phyloP scores from a whole-genome alignment of 2,329 filamentous ascomycete genomes.

The Fusarium redolens region DNA sequence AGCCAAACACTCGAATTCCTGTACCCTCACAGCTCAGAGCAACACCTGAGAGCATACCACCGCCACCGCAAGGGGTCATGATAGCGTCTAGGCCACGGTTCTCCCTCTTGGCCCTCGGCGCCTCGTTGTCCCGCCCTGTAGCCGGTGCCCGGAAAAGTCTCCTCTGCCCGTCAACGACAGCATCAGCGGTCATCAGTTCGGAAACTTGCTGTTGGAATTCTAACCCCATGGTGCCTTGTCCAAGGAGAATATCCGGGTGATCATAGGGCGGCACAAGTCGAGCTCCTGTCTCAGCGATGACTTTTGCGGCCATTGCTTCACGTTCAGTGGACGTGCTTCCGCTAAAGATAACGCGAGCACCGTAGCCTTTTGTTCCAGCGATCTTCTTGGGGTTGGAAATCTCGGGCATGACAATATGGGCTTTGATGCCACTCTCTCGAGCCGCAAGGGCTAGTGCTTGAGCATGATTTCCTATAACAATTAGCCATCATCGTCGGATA shows the following conservation, averaged over 20 bases:
- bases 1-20: conserved; percentile 81
- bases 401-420: conserved; percentile 92
- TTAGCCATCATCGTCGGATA: neutral
- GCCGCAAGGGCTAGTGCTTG: conserved; percentile 92
- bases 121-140: conserved; percentile 36
- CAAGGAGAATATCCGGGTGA: conserved; percentile 89
- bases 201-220: conserved; percentile 82
- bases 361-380: conserved; percentile 81
- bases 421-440: conserved; percentile 75
- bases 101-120: conserved; percentile 16
- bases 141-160: conserved; percentile 29
- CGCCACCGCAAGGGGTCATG: conserved; percentile 87
- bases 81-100: conserved; percentile 71
- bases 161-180: conserved; percentile 29
- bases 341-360: conserved; percentile 82
- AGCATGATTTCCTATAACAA: conserved; percentile 83
- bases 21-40: conserved; percentile 81
- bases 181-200: conserved; percentile 58
- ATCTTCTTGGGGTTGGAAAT: conserved; percentile 90
- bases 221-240: conserved; percentile 89
- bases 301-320: conserved; percentile 77
- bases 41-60: conserved; percentile 86
- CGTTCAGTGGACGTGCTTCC: conserved; percentile 84
- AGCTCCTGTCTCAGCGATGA: conserved; percentile 78
- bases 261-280: conserved; percentile 90